phyloP scores from a whole-genome alignment of 2,329 filamentous ascomycete genomes.

The Fusarium sp. region DNA sequence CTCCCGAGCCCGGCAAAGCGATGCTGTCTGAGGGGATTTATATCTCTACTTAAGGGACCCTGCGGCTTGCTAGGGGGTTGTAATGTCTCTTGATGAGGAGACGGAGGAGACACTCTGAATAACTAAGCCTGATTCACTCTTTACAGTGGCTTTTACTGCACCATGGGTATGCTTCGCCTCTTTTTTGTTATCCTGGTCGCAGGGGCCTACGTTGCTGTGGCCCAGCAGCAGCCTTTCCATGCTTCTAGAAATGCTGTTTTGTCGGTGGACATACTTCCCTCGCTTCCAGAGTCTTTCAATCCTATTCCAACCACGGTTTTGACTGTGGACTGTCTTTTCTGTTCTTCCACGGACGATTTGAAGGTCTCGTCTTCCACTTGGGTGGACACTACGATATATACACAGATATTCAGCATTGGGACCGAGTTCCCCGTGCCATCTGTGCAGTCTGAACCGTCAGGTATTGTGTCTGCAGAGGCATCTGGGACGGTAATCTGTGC shows the following conservation, averaged over 20 bases:
- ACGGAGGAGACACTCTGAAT: conserved; percentile 7
- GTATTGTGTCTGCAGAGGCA: not conserved
- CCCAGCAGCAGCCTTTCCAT: not conserved
- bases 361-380: not conserved
- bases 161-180: conserved; percentile 29
- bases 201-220: not conserved
- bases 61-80: not conserved
- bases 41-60: conserved; percentile 26
- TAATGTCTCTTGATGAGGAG: conserved; percentile 1
- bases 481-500: conserved; percentile 33
- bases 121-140: conserved; percentile 27
- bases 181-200: conserved; percentile 20
- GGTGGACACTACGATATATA: not conserved
- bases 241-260: conserved; percentile 7
- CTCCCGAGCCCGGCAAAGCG: conserved; percentile 3
- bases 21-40: conserved; percentile 11
- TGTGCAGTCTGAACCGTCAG: not conserved
- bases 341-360: conserved; percentile 4
- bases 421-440: not conserved
- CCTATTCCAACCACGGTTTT: conserved; percentile 10
- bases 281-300: conserved; percentile 1
- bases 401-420: not conserved
- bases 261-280: conserved; percentile 14
- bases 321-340: conserved; percentile 31
- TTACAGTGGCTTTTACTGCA: conserved; percentile 17